A percentile compares a stretch with the other conserved stretches of the same genome.
phyloP scores from a whole-genome alignment of 1,284 basidiomycete species.

The Marasmius fiardii region DNA sequence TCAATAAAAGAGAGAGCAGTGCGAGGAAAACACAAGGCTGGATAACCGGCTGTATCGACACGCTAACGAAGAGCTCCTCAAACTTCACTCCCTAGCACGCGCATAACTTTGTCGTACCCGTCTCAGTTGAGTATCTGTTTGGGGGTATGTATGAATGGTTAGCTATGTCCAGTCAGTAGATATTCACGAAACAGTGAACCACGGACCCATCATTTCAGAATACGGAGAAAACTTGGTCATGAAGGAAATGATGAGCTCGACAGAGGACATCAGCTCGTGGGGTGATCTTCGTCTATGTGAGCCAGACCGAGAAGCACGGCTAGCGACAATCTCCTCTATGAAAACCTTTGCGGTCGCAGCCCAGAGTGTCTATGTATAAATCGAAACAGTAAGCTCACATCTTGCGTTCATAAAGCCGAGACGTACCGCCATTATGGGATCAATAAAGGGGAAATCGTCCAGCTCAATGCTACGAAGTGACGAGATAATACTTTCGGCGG shows the following conservation, averaged over 20 bases:
- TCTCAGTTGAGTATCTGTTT: constrained; percentile 6
- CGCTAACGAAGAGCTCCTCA: too few species aligned
- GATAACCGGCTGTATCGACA: too few species aligned
- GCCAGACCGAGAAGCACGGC: not conserved
- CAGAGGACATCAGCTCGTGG: constrained; percentile 6
- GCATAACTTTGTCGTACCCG: too few species aligned
- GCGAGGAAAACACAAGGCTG: too few species aligned
- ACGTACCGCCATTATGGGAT: constrained; percentile 23
- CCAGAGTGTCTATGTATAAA: constrained; percentile 14
- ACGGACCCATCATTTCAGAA: constrained; percentile 12
- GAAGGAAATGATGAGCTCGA: constrained; percentile 7
- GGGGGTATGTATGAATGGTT: not conserved
- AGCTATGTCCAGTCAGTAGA: not conserved
- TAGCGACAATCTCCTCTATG: constrained; percentile 11
- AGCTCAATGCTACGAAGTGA: constrained; percentile 7
- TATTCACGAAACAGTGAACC: not conserved
- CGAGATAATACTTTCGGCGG: constrained; percentile 8
- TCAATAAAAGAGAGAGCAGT: too few species aligned
- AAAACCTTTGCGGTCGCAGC: constrained; percentile 18
- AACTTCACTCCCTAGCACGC: too few species aligned
- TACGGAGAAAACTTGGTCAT: constrained; percentile 11
- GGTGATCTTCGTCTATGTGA: constrained; percentile 2
- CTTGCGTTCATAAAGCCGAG: not conserved
- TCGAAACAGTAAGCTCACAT: not conserved
- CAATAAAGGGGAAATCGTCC: constrained; percentile 15